Conservation (phyloP, 2,329 filamentous ascomycete genomes). For the Laburnicola sp. region DNA sequence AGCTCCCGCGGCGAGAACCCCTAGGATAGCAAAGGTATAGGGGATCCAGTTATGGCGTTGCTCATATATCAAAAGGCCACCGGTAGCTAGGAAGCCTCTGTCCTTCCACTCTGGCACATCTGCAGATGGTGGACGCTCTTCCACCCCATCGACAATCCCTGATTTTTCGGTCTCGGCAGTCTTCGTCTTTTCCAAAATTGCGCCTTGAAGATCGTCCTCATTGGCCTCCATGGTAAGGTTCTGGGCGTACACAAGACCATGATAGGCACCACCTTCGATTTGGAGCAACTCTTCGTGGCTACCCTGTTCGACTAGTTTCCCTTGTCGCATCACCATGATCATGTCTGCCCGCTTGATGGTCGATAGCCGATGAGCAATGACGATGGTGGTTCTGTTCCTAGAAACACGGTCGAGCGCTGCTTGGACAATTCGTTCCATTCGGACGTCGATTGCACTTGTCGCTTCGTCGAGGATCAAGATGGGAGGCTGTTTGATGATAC, state of each 20-base stretch:
- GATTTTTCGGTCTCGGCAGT: conserved; percentile 19
- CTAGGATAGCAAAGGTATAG: conserved; percentile 34
- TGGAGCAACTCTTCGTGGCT: conserved; percentile 72
- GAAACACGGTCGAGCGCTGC: conserved; percentile 63
- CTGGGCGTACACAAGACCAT: conserved; percentile 62
- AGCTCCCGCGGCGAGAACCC: conserved; percentile 38
- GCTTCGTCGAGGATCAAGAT: conserved; percentile 77
- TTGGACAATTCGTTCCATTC: conserved; percentile 59
- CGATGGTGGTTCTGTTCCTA: conserved; percentile 68
- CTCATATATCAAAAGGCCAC: conserved; percentile 40
- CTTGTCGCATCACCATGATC: conserved; percentile 75
- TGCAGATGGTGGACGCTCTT: conserved; percentile 7
- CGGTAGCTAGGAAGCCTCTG: conserved; percentile 34
- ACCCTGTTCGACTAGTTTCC: conserved; percentile 71
- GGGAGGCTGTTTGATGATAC: conserved; percentile 66
- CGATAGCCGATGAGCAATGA: conserved; percentile 75
- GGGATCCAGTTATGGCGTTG: conserved; percentile 41
- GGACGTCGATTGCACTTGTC: conserved; percentile 66
- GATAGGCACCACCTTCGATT: conserved; percentile 65
- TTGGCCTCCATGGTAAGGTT: conserved; percentile 36
- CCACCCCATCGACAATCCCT: conserved; percentile 7
- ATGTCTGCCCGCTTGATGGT: conserved; percentile 77
- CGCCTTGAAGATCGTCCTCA: conserved; percentile 24
- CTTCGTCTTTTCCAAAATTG: conserved; percentile 18
- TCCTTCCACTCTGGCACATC: conserved; percentile 36